phyloP scores from a whole-genome alignment of 306 rosid genomes.

The Vachellia collinsii region DNA sequence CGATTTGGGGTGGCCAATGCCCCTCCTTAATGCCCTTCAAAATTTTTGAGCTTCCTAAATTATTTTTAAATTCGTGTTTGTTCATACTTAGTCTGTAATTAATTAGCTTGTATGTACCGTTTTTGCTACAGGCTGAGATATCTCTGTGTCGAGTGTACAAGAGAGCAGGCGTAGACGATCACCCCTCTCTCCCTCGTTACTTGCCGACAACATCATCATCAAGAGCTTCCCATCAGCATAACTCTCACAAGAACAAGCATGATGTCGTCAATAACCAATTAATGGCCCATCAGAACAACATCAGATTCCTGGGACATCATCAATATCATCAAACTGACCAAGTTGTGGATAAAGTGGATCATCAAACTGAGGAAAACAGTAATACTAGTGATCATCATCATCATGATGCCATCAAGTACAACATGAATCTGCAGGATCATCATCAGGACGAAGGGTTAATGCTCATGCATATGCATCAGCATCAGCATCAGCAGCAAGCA shows the following conservation, averaged over 20 bases:
- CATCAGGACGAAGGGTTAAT: constrained; percentile 44
- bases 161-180: constrained; percentile 95
- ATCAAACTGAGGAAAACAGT: background rate
- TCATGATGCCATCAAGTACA: background rate
- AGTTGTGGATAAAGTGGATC: background rate
- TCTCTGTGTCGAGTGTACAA: constrained; percentile 94
- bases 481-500: too few relatives aligned
- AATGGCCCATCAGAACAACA: constrained; percentile 34
- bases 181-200: constrained; percentile 81
- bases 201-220: constrained; percentile 58
- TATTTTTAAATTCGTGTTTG: background rate
- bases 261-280: constrained; percentile 1
- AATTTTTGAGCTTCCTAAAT: too few relatives aligned
- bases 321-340: background rate
- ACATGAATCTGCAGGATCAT: too few relatives aligned
- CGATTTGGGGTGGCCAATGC: too few relatives aligned
- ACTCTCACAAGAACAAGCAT: constrained; percentile 31
- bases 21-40: too few relatives aligned
- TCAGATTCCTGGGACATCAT: constrained; percentile 41
- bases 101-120: background rate
- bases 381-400: background rate
- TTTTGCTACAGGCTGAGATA: constrained; percentile 69
- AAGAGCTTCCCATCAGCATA: constrained; percentile 23
- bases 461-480: constrained; percentile 47
- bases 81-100: background rate